Evolutionary conservation across 2,329 filamentous ascomycete species (phyloP).

Genomic region (Emmonsiellopsis sp.): DNA sequence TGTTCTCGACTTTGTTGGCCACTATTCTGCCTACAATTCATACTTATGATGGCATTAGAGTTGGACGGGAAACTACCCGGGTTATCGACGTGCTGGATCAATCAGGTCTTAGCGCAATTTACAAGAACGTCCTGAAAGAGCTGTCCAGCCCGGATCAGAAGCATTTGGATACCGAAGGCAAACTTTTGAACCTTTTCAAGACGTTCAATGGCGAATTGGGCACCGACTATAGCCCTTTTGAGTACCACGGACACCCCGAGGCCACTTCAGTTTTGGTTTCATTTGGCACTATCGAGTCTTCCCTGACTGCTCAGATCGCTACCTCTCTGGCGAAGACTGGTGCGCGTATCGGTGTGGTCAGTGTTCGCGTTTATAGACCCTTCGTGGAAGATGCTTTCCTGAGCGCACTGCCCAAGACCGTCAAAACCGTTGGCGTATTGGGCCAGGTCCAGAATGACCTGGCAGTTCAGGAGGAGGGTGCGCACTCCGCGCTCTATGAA

Average conservation of each 20-base stretch:
- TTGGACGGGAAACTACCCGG: slow-evolving; percentile 72
- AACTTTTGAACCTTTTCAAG: slow-evolving; percentile 59
- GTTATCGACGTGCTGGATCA: slow-evolving; percentile 75
- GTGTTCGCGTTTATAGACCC: slow-evolving; percentile 86
- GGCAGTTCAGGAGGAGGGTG: slow-evolving; percentile 62
- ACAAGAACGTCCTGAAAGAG: slow-evolving; percentile 56
- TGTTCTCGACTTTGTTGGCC: slow-evolving; percentile 76
- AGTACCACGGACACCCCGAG: slow-evolving; percentile 77
- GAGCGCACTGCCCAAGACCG: slow-evolving; percentile 64
- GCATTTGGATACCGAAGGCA: slow-evolving; percentile 61
- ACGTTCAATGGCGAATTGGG: slow-evolving; percentile 85
- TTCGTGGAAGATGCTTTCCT: slow-evolving; percentile 95
- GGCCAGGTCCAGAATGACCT: slow-evolving; percentile 74
- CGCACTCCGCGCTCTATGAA: slow-evolving; percentile 81
- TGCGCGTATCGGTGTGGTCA: slow-evolving; percentile 75
- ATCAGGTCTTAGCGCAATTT: slow-evolving; percentile 58
- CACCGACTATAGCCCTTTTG: slow-evolving; percentile 85
- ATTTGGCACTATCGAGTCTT: slow-evolving; percentile 86
- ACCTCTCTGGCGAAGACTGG: slow-evolving; percentile 62
- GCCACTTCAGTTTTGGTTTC: slow-evolving; percentile 80
- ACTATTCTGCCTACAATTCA: slow-evolving; percentile 74
- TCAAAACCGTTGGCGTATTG: slow-evolving; percentile 70
- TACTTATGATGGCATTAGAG: slow-evolving; percentile 76
- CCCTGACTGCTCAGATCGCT: slow-evolving; percentile 74
- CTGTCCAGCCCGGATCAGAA: slow-evolving; percentile 57